Evolutionary conservation across 208 protist species (phyloP).

Genomic region (Leptomonas pyrrhocoris): DNA sequence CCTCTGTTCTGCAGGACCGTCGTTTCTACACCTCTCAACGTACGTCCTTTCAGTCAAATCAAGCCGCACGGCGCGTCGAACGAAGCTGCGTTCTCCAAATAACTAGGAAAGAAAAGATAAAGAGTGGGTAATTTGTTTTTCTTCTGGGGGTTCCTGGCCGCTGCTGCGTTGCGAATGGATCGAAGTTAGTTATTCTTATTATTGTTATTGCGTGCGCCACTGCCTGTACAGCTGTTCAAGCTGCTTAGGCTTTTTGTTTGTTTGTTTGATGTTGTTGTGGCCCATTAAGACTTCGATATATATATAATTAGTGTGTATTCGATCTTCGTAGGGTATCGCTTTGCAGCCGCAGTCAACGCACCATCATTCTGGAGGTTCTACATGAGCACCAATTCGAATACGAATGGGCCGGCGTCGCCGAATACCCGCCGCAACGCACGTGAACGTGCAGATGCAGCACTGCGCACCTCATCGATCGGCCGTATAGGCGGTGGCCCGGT

Average conservation of each 20-base stretch:
- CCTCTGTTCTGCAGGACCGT: too few species aligned
- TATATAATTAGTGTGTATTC: background rate
- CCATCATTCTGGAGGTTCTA: too few species aligned
- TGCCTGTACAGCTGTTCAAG: too few species aligned
- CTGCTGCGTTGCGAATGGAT: constrained; percentile 1
- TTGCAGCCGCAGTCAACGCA: too few species aligned
- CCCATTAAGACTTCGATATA: background rate
- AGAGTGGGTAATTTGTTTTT: background rate
- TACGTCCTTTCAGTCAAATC: background rate
- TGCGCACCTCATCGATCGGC: constrained; percentile 37
- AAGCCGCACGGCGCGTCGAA: too few species aligned
- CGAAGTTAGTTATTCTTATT: background rate
- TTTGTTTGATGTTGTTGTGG: constrained; percentile 11
- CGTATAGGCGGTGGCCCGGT: background rate
- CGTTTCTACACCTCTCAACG: background rate
- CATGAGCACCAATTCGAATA: constrained; percentile 10
- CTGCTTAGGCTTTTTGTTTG: too few species aligned
- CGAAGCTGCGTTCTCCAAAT: too few species aligned
- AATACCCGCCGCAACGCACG: background rate
- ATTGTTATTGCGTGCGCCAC: background rate
- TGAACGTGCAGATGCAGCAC: constrained; percentile 5
- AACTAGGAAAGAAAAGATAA: too few species aligned
- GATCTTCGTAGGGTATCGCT: too few species aligned
- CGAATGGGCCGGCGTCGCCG: background rate
- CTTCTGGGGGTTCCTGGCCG: background rate